Evolutionary conservation across 257 asterid genomes (phyloP).

Genomic region (Plantago major): DNA sequence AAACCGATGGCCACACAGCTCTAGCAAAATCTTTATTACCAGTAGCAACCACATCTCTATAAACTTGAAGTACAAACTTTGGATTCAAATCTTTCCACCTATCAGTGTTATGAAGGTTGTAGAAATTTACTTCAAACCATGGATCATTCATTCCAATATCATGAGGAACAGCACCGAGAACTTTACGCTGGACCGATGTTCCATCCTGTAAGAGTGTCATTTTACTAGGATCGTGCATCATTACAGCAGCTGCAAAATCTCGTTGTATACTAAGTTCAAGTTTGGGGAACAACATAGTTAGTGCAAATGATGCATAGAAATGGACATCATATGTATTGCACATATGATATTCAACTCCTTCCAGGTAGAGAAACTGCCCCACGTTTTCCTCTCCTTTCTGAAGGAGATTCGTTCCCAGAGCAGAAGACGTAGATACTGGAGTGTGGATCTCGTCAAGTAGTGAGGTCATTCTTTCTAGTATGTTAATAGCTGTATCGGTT

Average conservation of each 20-base stretch:
- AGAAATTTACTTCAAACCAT: conserved; percentile 86
- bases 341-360: conserved; percentile 95
- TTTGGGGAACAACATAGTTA: conserved; percentile 68
- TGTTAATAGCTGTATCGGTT: conserved; percentile 60
- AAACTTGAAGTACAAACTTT: conserved; percentile 88
- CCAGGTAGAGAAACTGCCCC: conserved; percentile 92
- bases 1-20: conserved; percentile 96
- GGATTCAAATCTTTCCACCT: conserved; percentile 99
- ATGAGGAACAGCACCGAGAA: conserved; percentile 96
- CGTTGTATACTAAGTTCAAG: conserved; percentile 91
- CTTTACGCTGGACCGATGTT: conserved; percentile 54
- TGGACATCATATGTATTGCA: conserved; percentile 95
- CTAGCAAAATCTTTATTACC: conserved; percentile 66
- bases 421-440: conserved; percentile 56
- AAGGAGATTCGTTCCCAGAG: conserved; percentile 70
- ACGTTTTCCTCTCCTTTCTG: conserved; percentile 75
- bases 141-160: conserved; percentile 96
- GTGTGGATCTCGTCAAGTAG: conserved; percentile 55
- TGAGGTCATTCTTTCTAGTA: conserved; percentile 78
- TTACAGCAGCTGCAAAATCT: conserved; percentile 91
- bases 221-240: conserved; percentile 93
- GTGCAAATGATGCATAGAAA: conserved; percentile 84
- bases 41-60: conserved; percentile 79
- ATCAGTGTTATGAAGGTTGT: conserved; percentile 75
- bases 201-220: conserved; percentile 64